A percentile compares a stretch with the other conserved stretches of the same genome.
phyloP scores from a whole-genome alignment of 768 basidiomycete species.

The Boletus rufocinnamomeus region DNA sequence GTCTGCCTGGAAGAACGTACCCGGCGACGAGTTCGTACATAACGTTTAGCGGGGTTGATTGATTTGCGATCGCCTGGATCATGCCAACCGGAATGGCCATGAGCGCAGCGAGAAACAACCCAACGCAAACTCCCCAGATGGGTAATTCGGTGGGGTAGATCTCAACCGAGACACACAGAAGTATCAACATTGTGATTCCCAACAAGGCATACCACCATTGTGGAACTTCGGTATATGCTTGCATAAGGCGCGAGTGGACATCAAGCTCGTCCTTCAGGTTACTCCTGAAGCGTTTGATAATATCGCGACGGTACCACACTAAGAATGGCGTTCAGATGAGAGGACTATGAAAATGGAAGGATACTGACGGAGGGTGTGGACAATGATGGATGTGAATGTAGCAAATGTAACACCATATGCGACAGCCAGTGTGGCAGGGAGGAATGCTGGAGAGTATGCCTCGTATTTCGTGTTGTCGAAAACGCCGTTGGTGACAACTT shows the following conservation, averaged over 20 bases:
- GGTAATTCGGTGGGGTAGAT: slow-evolving; percentile 77
- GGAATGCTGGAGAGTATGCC: slow-evolving; percentile 79
- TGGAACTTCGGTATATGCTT: slow-evolving; percentile 73
- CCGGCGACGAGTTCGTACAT: slow-evolving; percentile 79
- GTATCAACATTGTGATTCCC: slow-evolving; percentile 53
- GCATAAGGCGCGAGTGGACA: slow-evolving; percentile 84
- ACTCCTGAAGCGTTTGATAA: slow-evolving; percentile 67
- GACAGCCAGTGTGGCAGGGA: slow-evolving; percentile 64
- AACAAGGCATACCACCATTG: slow-evolving; percentile 71
- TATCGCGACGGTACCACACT: slow-evolving; percentile 89
- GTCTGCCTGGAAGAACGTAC: slow-evolving; percentile 78
- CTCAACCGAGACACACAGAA: slow-evolving; percentile 68
- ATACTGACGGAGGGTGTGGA: slow-evolving; percentile 74
- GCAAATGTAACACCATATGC: slow-evolving; percentile 80
- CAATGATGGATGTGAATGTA: slow-evolving; percentile 66
- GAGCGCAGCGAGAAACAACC: slow-evolving; percentile 50
- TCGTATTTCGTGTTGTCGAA: slow-evolving; percentile 71
- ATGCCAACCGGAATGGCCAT: slow-evolving; percentile 73
- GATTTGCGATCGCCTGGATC: slow-evolving; percentile 88
- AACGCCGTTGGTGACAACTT: slow-evolving; percentile 59
- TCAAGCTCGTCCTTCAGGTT: slow-evolving; percentile 76
- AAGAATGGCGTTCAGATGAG: slow-evolving; percentile 1
- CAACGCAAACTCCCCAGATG: slow-evolving; percentile 71
- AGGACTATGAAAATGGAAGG: neutral
- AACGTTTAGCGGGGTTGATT: slow-evolving; percentile 64